A percentile compares a stretch with the other conserved stretches of the same genome.
Evolutionary conservation across 2,329 filamentous ascomycete species (phyloP).

Genomic region (Pseudopyricularia cyperi): DNA sequence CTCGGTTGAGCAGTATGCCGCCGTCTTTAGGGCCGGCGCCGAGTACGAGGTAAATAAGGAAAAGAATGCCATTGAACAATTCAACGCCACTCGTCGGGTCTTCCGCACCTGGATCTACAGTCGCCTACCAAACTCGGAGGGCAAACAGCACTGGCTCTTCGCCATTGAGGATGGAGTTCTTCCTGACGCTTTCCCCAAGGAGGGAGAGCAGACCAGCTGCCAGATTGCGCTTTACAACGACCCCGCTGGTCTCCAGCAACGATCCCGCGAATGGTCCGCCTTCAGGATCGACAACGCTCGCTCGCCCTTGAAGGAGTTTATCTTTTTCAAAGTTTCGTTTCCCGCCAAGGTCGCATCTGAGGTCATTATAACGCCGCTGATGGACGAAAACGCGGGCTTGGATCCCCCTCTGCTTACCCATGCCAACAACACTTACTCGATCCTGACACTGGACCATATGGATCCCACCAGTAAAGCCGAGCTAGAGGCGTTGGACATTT

Average conservation of each 20-base stretch:
- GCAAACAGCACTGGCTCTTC: slow-evolving; percentile 7
- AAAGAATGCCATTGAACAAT: slow-evolving; percentile 15
- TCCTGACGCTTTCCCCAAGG: slow-evolving; percentile 4
- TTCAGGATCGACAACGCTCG: not conserved
- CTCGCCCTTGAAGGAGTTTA: not conserved
- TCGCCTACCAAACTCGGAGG: not conserved
- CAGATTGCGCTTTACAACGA: not conserved
- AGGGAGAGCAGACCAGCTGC: slow-evolving; percentile 5
- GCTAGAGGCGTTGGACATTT: slow-evolving; percentile 6
- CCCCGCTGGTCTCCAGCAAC: not conserved
- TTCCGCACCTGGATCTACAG: slow-evolving; percentile 9
- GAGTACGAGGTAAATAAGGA: slow-evolving; percentile 8
- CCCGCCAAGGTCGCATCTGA: not conserved
- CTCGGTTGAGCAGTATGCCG: slow-evolving; percentile 6
- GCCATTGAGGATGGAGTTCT: slow-evolving; percentile 4
- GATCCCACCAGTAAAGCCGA: slow-evolving; percentile 10
- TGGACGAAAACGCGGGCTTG: not conserved
- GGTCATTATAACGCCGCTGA: not conserved
- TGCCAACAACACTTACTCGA: not conserved
- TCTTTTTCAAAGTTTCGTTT: slow-evolving; percentile 6
- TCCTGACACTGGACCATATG: slow-evolving; percentile 7
- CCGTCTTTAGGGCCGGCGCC: slow-evolving; percentile 5
- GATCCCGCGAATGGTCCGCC: not conserved
- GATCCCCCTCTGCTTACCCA: not conserved
- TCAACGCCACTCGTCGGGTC: slow-evolving; percentile 17